Evolutionary conservation across 2,329 filamentous ascomycete genomes (phyloP).

Genomic region (Akanthomyces lecanii): DNA sequence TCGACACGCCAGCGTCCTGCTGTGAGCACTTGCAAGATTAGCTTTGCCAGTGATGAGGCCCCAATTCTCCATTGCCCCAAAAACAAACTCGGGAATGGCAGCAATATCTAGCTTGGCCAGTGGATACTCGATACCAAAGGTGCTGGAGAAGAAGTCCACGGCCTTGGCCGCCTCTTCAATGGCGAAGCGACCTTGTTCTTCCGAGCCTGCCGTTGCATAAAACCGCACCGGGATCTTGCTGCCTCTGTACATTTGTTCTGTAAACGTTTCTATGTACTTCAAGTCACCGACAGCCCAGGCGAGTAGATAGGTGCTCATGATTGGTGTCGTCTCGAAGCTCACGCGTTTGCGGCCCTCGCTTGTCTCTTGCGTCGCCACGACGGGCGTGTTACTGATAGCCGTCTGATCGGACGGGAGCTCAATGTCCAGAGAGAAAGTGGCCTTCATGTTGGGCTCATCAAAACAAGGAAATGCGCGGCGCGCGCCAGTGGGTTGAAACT

Average conservation of each 20-base stretch:
- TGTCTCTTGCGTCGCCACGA: conserved; percentile 69
- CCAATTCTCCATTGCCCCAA: conserved; percentile 98
- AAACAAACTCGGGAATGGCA: conserved; percentile 91
- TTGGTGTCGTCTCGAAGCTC: conserved; percentile 84
- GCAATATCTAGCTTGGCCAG: conserved; percentile 57
- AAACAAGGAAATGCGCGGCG: conserved; percentile 93
- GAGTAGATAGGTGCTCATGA: conserved; percentile 94
- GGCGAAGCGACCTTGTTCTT: conserved; percentile 88
- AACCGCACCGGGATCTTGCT: conserved; percentile 85
- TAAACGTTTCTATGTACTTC: conserved; percentile 86
- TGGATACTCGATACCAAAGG: conserved; percentile 75
- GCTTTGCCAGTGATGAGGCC: conserved; percentile 91
- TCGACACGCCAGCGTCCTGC: conserved; percentile 10
- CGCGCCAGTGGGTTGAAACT: conserved; percentile 96
- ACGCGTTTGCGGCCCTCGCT: conserved; percentile 76
- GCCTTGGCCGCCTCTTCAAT: conserved; percentile 84
- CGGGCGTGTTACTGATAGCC: conserved; percentile 95
- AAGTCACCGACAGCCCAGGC: conserved; percentile 93
- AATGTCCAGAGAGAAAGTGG: conserved; percentile 84
- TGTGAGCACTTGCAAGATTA: conserved; percentile 40
- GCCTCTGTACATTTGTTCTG: conserved; percentile 87
- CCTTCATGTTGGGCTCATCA: conserved; percentile 91
- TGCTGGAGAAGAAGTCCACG: conserved; percentile 90
- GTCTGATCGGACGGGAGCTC: conserved; percentile 87
- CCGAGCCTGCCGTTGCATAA: conserved; percentile 85